Conservation (phyloP, 345 rosid species). For the Tarenaya hassleriana region DNA sequence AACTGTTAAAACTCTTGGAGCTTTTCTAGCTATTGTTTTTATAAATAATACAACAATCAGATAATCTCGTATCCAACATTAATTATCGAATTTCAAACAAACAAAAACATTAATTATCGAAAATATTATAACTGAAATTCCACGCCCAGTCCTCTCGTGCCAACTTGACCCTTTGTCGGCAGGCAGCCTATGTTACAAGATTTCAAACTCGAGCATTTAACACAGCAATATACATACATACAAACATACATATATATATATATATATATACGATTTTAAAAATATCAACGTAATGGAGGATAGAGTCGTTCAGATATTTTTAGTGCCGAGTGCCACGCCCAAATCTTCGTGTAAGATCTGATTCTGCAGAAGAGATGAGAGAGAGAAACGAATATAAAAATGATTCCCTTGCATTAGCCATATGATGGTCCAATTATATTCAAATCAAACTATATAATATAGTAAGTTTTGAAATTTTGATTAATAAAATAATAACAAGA, state of each 20-base stretch:
- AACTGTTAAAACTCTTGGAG: too few species aligned
- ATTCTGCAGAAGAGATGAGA: constrained; percentile 17
- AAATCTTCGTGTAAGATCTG: constrained; percentile 30
- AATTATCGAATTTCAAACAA: background rate
- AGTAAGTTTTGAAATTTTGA: background rate
- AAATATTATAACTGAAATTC: too few species aligned
- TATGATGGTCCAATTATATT: constrained; percentile 26
- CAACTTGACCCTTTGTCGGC: too few species aligned
- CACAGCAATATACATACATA: too few species aligned
- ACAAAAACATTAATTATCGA: background rate
- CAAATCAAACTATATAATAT: constrained; percentile 8
- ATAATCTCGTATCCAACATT: too few species aligned
- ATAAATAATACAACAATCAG: too few species aligned
- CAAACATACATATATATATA: too few species aligned
- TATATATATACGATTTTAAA: too few species aligned
- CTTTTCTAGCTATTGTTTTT: too few species aligned
- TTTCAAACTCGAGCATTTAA: constrained; percentile 14
- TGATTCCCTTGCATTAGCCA: constrained; percentile 10
- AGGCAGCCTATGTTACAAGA: constrained; percentile 1
- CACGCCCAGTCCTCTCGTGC: too few species aligned
- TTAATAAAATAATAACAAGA: background rate
- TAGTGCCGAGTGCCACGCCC: constrained; percentile 24
- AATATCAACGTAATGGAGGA: too few species aligned
- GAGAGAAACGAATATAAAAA: constrained; percentile 13
- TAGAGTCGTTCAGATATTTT: constrained; percentile 9